Evolutionary conservation across 805 yeast species (phyloP).

Genomic region (Candida khao-thaluensis): DNA sequence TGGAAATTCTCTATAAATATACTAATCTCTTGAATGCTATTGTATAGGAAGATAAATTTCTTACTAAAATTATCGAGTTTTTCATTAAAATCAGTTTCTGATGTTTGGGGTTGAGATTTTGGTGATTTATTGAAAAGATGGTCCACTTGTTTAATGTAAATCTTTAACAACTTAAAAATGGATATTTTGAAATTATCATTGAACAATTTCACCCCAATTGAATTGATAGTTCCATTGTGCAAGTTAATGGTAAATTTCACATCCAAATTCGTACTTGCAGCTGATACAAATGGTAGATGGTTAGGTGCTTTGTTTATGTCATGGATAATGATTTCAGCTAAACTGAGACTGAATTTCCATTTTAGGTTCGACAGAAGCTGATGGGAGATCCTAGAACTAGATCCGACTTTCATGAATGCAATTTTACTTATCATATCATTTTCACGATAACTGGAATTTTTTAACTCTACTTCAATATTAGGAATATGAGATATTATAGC

Average conservation of each 20-base stretch:
- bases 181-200: conserved; percentile 23
- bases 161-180: conserved; percentile 22
- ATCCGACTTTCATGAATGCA: conserved; percentile 22
- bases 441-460: conserved; percentile 13
- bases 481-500: conserved; percentile 22
- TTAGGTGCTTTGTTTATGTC: conserved; percentile 5
- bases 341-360: conserved; percentile 15
- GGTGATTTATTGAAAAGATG: background rate
- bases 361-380: conserved; percentile 19
- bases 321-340: conserved; percentile 12
- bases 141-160: conserved; percentile 14
- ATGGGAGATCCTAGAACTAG: conserved; percentile 19
- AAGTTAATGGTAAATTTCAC: conserved; percentile 17
- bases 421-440: conserved; percentile 11
- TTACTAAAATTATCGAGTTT: conserved; percentile 10
- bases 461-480: conserved; percentile 22
- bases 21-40: conserved; percentile 24
- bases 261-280: conserved; percentile 16
- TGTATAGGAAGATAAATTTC: conserved; percentile 22
- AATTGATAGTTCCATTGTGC: conserved; percentile 19
- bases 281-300: conserved; percentile 12
- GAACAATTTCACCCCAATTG: conserved; percentile 19
- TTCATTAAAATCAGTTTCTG: background rate
- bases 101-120: background rate
- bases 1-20: conserved; percentile 27